Percentiles rank a stretch among this genome's conserved stretches.
Evolutionary conservation across 306 rosid species (phyloP).

Genomic region (Ormosia emarginata): DNA sequence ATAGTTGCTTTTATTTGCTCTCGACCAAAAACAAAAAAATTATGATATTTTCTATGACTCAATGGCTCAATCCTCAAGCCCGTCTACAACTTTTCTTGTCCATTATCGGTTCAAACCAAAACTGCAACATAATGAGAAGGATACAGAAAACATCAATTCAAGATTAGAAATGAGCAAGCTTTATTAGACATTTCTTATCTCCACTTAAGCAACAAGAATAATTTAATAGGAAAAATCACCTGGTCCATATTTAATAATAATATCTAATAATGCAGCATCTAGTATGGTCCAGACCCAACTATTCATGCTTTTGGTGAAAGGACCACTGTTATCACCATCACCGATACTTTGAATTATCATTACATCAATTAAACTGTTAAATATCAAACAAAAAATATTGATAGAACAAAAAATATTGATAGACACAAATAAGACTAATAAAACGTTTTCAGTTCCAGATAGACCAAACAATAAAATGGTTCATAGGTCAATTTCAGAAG

Average conservation of each 20-base stretch:
- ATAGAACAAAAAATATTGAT: background rate
- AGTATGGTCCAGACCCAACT: slow-evolving; percentile 28
- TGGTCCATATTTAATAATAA: slow-evolving; percentile 17
- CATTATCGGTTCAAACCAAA: background rate
- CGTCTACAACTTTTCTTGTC: background rate
- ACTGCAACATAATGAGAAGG: background rate
- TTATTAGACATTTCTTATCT: slow-evolving; percentile 22
- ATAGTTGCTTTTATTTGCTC: background rate
- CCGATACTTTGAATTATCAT: background rate
- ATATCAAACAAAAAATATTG: background rate
- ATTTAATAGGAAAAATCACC: slow-evolving; percentile 17
- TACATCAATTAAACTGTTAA: slow-evolving; percentile 8
- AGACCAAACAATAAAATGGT: slow-evolving; percentile 35
- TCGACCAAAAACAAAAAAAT: background rate
- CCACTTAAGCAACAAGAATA: slow-evolving; percentile 37
- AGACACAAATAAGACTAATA: background rate
- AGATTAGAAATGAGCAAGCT: slow-evolving; percentile 13
- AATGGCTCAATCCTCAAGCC: background rate
- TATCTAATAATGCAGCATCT: slow-evolving; percentile 25
- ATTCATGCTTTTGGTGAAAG: slow-evolving; percentile 29
- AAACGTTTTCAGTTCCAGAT: slow-evolving; percentile 21
- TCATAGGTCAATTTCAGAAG: slow-evolving; percentile 39
- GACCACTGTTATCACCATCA: slow-evolving; percentile 29
- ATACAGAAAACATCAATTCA: slow-evolving; percentile 12
- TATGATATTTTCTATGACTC: background rate